These are phyloP conservation scores for Vanrija pseudolonga DNA, from an alignment of 1,284 basidiomycete species.

Conservation along the genomic window DNA sequence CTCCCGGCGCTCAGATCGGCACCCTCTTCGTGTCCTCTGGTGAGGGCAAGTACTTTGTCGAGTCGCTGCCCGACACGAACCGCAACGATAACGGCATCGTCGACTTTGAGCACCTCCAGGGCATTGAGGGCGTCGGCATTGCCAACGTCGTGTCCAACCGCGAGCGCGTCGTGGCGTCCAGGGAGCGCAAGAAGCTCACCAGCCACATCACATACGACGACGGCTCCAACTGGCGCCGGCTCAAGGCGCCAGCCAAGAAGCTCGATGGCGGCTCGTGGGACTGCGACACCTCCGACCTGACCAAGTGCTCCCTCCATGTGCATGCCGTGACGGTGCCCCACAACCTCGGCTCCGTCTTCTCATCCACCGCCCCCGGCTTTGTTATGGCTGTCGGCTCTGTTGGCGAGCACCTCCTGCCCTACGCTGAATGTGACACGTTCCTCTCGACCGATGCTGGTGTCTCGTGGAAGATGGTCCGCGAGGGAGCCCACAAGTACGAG, in stretches of 20 bases:
- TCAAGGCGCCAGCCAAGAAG: conserved; percentile 64
- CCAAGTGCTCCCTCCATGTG: conserved; percentile 77
- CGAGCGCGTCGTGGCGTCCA: conserved; percentile 68
- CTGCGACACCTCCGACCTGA: conserved; percentile 60
- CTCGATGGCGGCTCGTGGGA: conserved; percentile 59
- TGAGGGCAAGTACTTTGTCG: conserved; percentile 92
- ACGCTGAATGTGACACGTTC: conserved; percentile 89
- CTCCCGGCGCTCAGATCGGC: conserved; percentile 69
- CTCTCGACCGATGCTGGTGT: conserved; percentile 84
- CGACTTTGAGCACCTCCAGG: conserved; percentile 87
- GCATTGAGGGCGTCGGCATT: conserved; percentile 88
- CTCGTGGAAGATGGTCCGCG: conserved; percentile 73
- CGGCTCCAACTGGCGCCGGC: conserved; percentile 71
- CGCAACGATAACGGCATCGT: conserved; percentile 83
- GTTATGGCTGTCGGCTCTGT: conserved; percentile 93
- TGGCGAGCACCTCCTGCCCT: conserved; percentile 66
- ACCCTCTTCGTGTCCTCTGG: conserved; percentile 92
- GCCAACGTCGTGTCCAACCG: conserved; percentile 83
- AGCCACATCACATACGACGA: conserved; percentile 88
- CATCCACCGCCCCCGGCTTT: conserved; percentile 86
- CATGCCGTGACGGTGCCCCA: conserved; percentile 87
- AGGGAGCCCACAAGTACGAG: conserved; percentile 86
- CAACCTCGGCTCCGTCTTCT: conserved; percentile 90
- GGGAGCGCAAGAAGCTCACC: conserved; percentile 63
- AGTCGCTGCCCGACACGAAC: conserved; percentile 85